Evolutionary conservation across 345 rosid species (phyloP).

Genomic region (Eucalyptus brandiana): DNA sequence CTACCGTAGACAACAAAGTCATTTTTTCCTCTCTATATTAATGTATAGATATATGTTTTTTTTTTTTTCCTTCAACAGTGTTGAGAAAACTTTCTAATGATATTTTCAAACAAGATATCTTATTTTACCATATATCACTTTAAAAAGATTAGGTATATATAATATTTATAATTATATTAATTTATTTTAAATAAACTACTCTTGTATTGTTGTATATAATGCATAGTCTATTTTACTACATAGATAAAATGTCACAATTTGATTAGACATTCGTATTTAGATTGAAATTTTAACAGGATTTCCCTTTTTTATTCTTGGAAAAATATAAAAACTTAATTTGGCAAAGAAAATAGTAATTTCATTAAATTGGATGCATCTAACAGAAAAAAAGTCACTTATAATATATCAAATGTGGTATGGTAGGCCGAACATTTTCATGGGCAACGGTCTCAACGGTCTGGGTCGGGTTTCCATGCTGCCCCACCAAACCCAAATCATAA

Average conservation of each 20-base stretch:
- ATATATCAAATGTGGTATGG: too few relatives aligned
- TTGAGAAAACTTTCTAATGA: neutral
- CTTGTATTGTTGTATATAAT: neutral
- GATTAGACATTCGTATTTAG: neutral
- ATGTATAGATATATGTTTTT: neutral
- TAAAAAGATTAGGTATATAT: neutral
- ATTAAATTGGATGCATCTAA: neutral
- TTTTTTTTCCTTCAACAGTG: neutral
- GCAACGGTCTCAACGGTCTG: fast-evolving
- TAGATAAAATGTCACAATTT: neutral
- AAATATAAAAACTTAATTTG: neutral
- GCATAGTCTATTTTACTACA: neutral
- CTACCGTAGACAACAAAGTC: neutral
- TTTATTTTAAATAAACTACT: neutral
- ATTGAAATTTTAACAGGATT: neutral
- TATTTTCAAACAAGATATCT: neutral
- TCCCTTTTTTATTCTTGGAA: neutral
- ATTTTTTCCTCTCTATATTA: neutral
- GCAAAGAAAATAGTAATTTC: neutral
- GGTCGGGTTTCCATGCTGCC: too few relatives aligned
- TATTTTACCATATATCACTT: neutral
- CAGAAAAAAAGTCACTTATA: neutral
- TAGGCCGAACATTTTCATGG: too few relatives aligned
- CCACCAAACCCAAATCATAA: fast-evolving
- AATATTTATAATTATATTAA: neutral